phyloP scores from a whole-genome alignment of 345 rosid genomes.

The Leavenworthia alabamica region DNA sequence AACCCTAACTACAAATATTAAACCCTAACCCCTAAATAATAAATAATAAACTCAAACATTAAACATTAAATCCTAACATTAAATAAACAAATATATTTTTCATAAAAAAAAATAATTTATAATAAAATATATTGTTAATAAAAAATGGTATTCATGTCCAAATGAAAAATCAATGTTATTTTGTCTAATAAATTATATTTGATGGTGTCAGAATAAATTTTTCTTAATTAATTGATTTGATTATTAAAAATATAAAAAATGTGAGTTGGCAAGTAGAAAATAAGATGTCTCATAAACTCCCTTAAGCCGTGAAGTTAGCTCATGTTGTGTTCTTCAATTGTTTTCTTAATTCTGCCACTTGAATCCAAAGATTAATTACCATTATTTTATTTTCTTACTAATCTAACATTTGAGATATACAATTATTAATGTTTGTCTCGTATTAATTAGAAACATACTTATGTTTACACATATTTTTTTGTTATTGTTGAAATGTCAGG shows the following conservation, averaged over 20 bases:
- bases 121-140: too few relatives aligned
- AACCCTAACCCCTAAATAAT: too few relatives aligned
- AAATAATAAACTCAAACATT: too few relatives aligned
- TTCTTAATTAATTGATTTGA: too few relatives aligned
- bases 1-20: too few relatives aligned
- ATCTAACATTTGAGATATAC: neutral
- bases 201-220: too few relatives aligned
- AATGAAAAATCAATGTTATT: too few relatives aligned
- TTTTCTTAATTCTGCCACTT: conserved; percentile 13
- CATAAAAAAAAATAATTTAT: too few relatives aligned
- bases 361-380: neutral
- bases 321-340: neutral
- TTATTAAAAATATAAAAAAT: neutral
- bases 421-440: neutral
- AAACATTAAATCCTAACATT: too few relatives aligned
- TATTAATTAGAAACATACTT: conserved; percentile 10
- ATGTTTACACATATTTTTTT: conserved; percentile 3
- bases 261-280: conserved; percentile 17
- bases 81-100: too few relatives aligned
- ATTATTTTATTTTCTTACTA: neutral
- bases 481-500: conserved; percentile 9
- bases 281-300: neutral
- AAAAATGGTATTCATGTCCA: too few relatives aligned
- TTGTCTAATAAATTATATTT: too few relatives aligned
- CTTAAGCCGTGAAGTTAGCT: conserved; percentile 15